phyloP scores from a whole-genome alignment of 768 basidiomycete species.

The Macrolepiota fuliginosa region DNA sequence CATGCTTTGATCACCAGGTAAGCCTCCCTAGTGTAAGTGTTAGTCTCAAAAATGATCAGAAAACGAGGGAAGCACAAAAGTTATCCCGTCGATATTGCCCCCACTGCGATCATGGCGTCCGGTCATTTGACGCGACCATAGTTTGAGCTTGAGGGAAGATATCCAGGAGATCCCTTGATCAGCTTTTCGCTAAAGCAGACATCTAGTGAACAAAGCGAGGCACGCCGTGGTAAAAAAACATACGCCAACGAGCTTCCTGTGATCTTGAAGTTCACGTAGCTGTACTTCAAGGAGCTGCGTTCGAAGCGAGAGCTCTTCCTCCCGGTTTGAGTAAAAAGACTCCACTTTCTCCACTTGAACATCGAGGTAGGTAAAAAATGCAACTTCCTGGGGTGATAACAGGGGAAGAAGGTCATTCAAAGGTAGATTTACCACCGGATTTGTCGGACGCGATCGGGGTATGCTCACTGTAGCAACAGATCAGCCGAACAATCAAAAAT shows the following conservation, averaged over 20 bases:
- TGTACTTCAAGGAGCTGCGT: constrained; percentile 58
- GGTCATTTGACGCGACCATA: not conserved
- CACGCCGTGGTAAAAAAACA: constrained; percentile 13
- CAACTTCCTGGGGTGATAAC: constrained; percentile 57
- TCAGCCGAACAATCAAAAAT: not conserved
- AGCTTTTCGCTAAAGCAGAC: constrained; percentile 17
- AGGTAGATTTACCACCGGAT: constrained; percentile 29
- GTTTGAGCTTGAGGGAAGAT: constrained; percentile 15
- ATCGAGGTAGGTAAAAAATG: constrained; percentile 80
- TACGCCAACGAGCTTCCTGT: constrained; percentile 60
- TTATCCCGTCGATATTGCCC: not conserved
- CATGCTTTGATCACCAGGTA: not conserved
- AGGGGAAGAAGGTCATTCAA: constrained; percentile 48
- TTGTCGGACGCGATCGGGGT: constrained; percentile 8
- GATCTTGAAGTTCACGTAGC: constrained; percentile 70
- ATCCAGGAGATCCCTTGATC: constrained; percentile 18
- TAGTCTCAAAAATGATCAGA: not conserved
- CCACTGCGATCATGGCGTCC: not conserved
- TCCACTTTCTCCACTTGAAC: constrained; percentile 83
- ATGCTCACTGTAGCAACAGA: not conserved
- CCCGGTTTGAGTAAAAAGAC: constrained; percentile 74
- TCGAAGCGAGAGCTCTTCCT: constrained; percentile 54
- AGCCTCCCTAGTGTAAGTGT: not conserved
- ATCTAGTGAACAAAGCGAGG: not conserved
- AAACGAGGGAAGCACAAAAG: not conserved